phyloP scores from a whole-genome alignment of 352 stramenopile species.

The Globisporangium cylindrosporum region DNA sequence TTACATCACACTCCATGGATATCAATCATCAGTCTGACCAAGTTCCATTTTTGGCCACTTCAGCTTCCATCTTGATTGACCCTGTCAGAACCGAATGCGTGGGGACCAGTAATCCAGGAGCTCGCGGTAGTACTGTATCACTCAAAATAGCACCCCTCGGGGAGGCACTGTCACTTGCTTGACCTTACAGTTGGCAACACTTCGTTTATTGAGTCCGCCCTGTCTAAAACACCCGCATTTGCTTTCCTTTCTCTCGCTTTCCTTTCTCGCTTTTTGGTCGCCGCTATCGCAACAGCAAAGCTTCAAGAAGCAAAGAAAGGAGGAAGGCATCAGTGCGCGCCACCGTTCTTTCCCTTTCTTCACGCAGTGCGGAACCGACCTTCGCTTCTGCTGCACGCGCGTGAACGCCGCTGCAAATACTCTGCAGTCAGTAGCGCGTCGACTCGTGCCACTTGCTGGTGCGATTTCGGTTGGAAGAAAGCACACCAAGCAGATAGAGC shows the following conservation, averaged over 20 bases:
- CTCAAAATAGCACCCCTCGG: neutral
- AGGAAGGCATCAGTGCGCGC: neutral
- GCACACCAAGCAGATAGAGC: neutral
- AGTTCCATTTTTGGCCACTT: neutral
- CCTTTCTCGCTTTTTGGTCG: neutral
- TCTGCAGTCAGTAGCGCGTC: neutral
- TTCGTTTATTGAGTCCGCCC: slow-evolving; percentile 1
- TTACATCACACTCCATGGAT: neutral
- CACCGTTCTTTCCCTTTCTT: neutral
- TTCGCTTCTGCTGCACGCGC: neutral
- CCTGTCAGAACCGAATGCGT: neutral
- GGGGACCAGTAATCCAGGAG: neutral
- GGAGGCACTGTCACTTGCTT: neutral
- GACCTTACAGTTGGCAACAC: neutral
- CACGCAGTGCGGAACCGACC: slow-evolving; percentile 8
- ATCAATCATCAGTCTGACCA: neutral
- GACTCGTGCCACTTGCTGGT: neutral
- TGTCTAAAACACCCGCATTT: neutral
- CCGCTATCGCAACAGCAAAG: neutral
- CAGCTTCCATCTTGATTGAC: neutral
- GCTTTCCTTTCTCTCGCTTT: neutral
- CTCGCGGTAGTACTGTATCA: neutral
- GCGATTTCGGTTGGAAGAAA: neutral
- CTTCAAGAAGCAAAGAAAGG: slow-evolving; percentile 13
- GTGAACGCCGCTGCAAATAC: no score